phyloP scores from a whole-genome alignment of 345 rosid genomes.

The Camelina laxa region DNA sequence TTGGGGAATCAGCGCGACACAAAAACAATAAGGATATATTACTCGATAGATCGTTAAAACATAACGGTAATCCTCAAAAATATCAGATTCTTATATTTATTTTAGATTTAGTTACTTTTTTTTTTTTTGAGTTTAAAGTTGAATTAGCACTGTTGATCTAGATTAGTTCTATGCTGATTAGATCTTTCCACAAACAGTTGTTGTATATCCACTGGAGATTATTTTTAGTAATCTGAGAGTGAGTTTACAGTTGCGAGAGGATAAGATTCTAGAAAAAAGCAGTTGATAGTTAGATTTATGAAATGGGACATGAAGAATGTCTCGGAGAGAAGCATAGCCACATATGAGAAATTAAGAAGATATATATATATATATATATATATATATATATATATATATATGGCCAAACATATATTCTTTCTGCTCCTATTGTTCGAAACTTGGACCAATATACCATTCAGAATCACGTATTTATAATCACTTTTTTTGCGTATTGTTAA shows the following conservation, averaged over 20 bases:
- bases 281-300: not conserved
- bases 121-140: not conserved
- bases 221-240: not conserved
- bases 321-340: slow-evolving; percentile 34
- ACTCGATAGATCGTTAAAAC: not conserved
- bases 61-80: not conserved
- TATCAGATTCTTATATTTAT: not conserved
- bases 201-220: not conserved
- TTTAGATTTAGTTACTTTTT: not conserved
- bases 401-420: slow-evolving; percentile 18
- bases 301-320: slow-evolving; percentile 22
- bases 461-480: slow-evolving; percentile 3
- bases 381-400: not conserved
- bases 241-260: not conserved
- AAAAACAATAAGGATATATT: not conserved
- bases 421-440: slow-evolving; percentile 22
- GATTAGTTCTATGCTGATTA: not conserved
- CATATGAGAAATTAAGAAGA: not conserved
- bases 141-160: not conserved
- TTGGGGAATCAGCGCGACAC: slow-evolving; percentile 31
- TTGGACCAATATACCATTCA: slow-evolving; percentile 24
- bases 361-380: not conserved
- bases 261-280: not conserved
- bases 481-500: not conserved
- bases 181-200: not conserved